Conservation (phyloP, 1,139 yeast species). For the Ogataea hybrid region DNA sequence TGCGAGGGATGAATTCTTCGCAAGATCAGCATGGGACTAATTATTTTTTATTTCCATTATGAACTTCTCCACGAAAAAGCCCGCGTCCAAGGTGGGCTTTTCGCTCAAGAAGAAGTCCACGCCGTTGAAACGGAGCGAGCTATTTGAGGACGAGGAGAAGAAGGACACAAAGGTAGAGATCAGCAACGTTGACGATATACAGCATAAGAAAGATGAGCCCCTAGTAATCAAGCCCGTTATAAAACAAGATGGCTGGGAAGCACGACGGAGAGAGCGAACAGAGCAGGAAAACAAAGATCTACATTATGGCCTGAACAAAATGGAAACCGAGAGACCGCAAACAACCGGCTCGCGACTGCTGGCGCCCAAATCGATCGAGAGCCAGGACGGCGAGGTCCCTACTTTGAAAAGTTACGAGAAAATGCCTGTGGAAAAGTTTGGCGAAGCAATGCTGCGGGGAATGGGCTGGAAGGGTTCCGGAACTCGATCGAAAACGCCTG, state of each 20-base stretch:
- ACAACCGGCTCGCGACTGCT: background rate
- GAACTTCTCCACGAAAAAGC: conserved; percentile 31
- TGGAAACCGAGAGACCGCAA: background rate
- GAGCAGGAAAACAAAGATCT: background rate
- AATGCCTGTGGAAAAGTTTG: conserved; percentile 85
- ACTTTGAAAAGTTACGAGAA: conserved; percentile 50
- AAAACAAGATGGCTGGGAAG: conserved; percentile 22
- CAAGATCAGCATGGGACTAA: conserved; percentile 1
- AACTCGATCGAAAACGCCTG: conserved; percentile 5
- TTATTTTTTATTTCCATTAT: conserved; percentile 18
- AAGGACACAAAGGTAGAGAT: conserved; percentile 19
- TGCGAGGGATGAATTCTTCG: background rate
- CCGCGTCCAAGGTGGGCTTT: conserved; percentile 24
- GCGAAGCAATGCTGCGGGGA: conserved; percentile 71
- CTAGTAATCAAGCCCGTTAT: conserved; percentile 21
- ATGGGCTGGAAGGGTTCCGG: conserved; percentile 54
- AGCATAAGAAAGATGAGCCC: conserved; percentile 6
- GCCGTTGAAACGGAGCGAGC: conserved; percentile 3
- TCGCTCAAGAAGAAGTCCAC: conserved; percentile 12
- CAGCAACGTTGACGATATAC: conserved; percentile 28
- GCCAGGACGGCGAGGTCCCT: conserved; percentile 24
- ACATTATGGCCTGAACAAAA: background rate
- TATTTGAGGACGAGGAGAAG: conserved; percentile 4
- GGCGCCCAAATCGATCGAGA: background rate
- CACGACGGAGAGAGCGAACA: conserved; percentile 8